Evolutionary conservation across 2,329 filamentous ascomycete species (phyloP).

Genomic region (Alternaria alternata): DNA sequence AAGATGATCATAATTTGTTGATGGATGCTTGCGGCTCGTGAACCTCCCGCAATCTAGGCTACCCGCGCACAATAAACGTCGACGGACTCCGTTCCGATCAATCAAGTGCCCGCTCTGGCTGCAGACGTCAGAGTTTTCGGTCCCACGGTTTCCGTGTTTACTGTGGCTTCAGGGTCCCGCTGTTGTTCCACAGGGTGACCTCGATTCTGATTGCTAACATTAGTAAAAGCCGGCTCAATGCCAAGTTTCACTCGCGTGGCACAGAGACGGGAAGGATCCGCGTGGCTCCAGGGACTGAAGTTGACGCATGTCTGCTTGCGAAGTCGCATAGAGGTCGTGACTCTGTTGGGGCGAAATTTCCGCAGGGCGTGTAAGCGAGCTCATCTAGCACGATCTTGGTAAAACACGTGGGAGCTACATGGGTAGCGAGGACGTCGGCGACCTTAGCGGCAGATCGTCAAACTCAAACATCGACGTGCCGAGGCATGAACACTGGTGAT

Average conservation of each 20-base stretch:
- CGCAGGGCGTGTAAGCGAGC: slow-evolving; percentile 10
- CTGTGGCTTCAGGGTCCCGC: background rate
- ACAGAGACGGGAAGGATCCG: slow-evolving; percentile 17
- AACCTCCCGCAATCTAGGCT: slow-evolving; percentile 1
- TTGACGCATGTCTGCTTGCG: background rate
- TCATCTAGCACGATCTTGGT: slow-evolving; percentile 8
- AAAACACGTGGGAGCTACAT: slow-evolving; percentile 14
- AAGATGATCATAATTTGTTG: background rate
- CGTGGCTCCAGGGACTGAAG: slow-evolving; percentile 11
- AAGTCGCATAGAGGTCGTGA: slow-evolving; percentile 1
- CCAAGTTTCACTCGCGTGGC: slow-evolving; percentile 15
- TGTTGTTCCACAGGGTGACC: slow-evolving; percentile 3
- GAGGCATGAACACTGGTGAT: slow-evolving; percentile 7
- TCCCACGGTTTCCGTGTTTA: slow-evolving; percentile 1
- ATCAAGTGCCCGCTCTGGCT: background rate
- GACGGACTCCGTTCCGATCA: background rate
- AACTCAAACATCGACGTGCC: slow-evolving; percentile 13
- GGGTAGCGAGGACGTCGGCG: slow-evolving; percentile 18
- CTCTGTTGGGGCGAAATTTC: slow-evolving; percentile 19
- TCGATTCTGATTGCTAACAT: background rate
- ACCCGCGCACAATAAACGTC: background rate
- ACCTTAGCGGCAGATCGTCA: slow-evolving; percentile 19
- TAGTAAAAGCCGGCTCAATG: background rate
- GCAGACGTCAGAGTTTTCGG: slow-evolving; percentile 8
- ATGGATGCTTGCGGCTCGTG: slow-evolving; percentile 1